Evolutionary conservation across 129 eudicot genomes (phyloP), one percentile per base, ranked within the genome.

Genomic region (Flaveria bidentis): DNA sequence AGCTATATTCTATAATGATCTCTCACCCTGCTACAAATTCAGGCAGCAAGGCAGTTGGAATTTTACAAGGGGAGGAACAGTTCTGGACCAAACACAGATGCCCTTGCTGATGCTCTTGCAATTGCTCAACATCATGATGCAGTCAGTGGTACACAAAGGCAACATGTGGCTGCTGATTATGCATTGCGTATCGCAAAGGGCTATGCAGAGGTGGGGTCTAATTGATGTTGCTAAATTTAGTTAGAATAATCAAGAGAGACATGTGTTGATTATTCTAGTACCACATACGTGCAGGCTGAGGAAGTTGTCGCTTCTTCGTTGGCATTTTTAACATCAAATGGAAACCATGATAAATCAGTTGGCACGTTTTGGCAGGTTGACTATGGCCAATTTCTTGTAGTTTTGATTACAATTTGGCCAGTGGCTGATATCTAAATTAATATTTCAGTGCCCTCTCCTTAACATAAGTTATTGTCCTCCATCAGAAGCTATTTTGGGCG

Each of bases 11-110:
- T 73, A 5, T 50, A 69, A 71, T 46, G 63, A 45, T 80, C 75
- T 74, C 75, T 14, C 22, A 63, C 42, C 76, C 47, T 18, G 23
- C 30, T 46, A 67, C 22, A 73, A 71, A 70, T 61, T 65, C 81
- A 93, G 98, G 98, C 96, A 72, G 98, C 98, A 74, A 88, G 96
- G 77, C 98, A 93, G 75, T 82, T 93, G 85, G 98, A 93, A 78
- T 88, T 83, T 69, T 84, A 79, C 36, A 78, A 72, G 71, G 96
- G 98, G 14, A 85, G 94, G 87, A 69, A 73, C 67, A 71, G 77
- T 53, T 83, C 84, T 39, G 87, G 92, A 42, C 87, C 92, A 74
- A 83, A 78, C 66, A 88, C 96, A 47, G 96, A 93, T 82, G 72
- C 82, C 77, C 60, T 93, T 61, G 98, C 88, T 70, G 88, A 90